These are phyloP conservation scores for Pseudovirgaria hyperparasitica DNA, from an alignment of 2,329 filamentous ascomycete species.

Conservation along the genomic window DNA sequence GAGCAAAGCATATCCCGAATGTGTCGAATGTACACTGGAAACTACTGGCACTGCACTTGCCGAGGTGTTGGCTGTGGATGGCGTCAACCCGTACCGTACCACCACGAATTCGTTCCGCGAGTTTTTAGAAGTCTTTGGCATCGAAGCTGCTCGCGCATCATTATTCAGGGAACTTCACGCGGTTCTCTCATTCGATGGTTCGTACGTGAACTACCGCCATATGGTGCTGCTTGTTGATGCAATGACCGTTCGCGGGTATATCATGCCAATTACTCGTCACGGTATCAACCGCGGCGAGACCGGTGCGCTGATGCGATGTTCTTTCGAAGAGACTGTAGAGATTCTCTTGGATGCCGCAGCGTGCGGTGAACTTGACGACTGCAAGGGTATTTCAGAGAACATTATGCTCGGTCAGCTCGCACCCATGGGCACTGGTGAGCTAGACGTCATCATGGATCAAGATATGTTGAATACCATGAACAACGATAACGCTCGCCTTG, in stretches of 20 bases:
- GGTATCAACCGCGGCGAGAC: slow-evolving; percentile 98
- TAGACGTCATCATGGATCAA: slow-evolving; percentile 85
- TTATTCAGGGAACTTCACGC: slow-evolving; percentile 80
- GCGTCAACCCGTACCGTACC: slow-evolving; percentile 74
- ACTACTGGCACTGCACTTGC: slow-evolving; percentile 82
- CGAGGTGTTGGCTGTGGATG: slow-evolving; percentile 72
- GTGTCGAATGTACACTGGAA: slow-evolving; percentile 91
- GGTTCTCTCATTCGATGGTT: slow-evolving; percentile 95
- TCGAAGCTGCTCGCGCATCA: slow-evolving; percentile 81
- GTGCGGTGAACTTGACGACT: slow-evolving; percentile 91
- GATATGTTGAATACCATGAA: slow-evolving; percentile 93
- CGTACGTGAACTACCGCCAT: slow-evolving; percentile 98
- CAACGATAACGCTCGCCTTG: slow-evolving; percentile 72
- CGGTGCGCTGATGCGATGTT: slow-evolving; percentile 97
- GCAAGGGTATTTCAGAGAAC: slow-evolving; percentile 95
- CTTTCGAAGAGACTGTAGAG: slow-evolving; percentile 97
- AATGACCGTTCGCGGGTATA: slow-evolving; percentile 88
- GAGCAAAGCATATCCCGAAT: slow-evolving; percentile 59
- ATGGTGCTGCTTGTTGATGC: slow-evolving; percentile 90
- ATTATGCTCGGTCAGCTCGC: slow-evolving; percentile 96
- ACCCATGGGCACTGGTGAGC: slow-evolving; percentile 91
- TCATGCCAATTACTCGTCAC: slow-evolving; percentile 94
- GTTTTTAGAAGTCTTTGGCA: slow-evolving; percentile 87
- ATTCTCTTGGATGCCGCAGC: slow-evolving; percentile 93
- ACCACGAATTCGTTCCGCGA: slow-evolving; percentile 96